Evolutionary conservation across 129 eudicot species (phyloP).

Genomic region (Scalesia atractyloides): DNA sequence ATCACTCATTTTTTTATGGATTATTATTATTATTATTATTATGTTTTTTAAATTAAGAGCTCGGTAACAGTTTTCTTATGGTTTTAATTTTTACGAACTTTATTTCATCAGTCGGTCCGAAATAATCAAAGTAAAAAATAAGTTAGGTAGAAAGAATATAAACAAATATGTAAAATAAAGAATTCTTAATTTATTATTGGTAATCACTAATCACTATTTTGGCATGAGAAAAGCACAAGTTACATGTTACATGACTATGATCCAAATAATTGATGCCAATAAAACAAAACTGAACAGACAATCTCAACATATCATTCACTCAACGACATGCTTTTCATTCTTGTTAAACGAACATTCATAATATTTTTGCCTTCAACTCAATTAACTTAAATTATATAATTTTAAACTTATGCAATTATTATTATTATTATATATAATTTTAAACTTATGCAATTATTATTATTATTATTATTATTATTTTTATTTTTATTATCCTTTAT

Average conservation of each 20-base stretch:
- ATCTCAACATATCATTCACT: constrained; percentile 18
- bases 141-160: too few species aligned
- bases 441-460: neutral
- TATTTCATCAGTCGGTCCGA: neutral
- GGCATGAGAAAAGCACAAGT: constrained; percentile 39
- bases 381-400: neutral
- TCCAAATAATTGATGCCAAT: constrained; percentile 31
- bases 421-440: neutral
- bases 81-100: neutral
- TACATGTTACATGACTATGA: constrained; percentile 36
- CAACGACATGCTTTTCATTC: constrained; percentile 29
- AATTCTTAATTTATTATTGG: constrained; percentile 18
- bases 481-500: neutral
- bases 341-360: constrained; percentile 20
- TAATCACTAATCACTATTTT: constrained; percentile 30
- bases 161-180: neutral
- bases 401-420: neutral
- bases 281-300: constrained; percentile 6
- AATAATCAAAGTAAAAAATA: neutral
- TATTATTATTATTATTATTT: neutral
- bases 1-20: too few species aligned
- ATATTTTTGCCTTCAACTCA: neutral
- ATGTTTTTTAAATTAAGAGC: neutral
- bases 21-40: neutral
- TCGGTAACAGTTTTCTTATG: neutral